Evolutionary conservation across 2,329 filamentous ascomycete genomes (phyloP).

Genomic region (Aspergillus pseudoterreus): DNA sequence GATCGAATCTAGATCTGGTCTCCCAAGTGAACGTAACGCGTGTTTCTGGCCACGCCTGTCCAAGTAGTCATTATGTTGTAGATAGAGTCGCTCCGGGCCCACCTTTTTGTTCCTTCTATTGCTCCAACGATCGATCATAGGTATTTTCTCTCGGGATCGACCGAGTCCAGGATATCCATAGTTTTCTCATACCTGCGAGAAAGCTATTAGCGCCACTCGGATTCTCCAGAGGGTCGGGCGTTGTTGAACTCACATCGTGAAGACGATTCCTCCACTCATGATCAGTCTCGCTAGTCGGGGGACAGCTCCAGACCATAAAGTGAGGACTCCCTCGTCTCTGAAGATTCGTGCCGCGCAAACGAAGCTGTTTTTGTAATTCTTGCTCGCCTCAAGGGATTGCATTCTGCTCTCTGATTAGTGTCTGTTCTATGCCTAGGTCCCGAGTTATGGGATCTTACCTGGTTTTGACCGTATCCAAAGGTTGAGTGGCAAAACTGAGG

Average conservation of each 20-base stretch:
- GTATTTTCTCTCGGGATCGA: conserved; percentile 82
- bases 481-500: conserved; percentile 56
- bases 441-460: conserved; percentile 34
- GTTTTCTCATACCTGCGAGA: conserved; percentile 75
- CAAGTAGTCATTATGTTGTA: too few relatives aligned
- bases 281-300: conserved; percentile 81
- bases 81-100: too few relatives aligned
- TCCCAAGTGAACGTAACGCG: too few relatives aligned
- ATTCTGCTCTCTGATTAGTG: conserved; percentile 54
- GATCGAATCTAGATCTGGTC: neutral
- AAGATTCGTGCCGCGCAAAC: conserved; percentile 79
- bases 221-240: neutral
- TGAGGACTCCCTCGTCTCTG: conserved; percentile 81
- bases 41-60: too few relatives aligned
- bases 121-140: conserved; percentile 49
- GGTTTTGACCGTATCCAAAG: conserved; percentile 92
- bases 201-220: neutral
- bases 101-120: neutral
- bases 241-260: conserved; percentile 68
- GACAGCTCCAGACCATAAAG: conserved; percentile 90
- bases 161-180: conserved; percentile 75
- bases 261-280: conserved; percentile 92
- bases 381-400: conserved; percentile 87
- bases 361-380: conserved; percentile 81
- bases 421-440: neutral